Percentiles rank a stretch among this genome's conserved stretches.
phyloP scores from a whole-genome alignment of 192 early-diverging fungal species.

The Podochytrium sp. region DNA sequence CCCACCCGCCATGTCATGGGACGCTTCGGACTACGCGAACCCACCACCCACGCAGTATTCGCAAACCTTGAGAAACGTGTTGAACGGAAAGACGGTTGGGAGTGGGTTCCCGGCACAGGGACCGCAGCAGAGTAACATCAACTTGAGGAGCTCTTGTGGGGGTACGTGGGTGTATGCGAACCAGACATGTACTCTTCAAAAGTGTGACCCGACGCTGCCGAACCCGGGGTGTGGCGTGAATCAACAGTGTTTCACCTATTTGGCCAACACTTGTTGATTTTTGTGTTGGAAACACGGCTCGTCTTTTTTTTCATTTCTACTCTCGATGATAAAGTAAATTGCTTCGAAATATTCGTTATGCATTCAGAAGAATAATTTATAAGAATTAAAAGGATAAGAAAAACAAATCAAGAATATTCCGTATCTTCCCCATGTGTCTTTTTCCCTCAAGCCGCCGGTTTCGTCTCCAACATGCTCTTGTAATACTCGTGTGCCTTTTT shows the following conservation, averaged over 20 bases:
- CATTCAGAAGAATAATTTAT: background rate
- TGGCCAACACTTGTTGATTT: background rate
- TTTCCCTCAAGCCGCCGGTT: conserved; percentile 15
- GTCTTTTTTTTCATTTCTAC: background rate
- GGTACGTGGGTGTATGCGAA: conserved; percentile 16
- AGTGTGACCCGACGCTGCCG: background rate
- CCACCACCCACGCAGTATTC: conserved; percentile 8
- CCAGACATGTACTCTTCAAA: background rate
- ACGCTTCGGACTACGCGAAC: background rate
- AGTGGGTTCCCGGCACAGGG: conserved; percentile 24
- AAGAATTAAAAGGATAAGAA: background rate
- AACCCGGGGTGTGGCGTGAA: background rate
- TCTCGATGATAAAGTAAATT: background rate
- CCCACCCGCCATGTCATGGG: conserved; percentile 8
- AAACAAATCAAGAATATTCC: background rate
- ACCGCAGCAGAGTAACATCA: background rate
- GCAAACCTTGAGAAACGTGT: conserved; percentile 10
- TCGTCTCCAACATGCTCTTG: conserved; percentile 45
- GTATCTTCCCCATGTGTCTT: background rate
- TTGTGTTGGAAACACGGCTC: background rate
- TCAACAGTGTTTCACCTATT: background rate
- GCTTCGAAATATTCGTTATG: background rate
- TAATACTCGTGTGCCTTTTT: conserved; percentile 49
- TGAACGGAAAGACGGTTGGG: conserved; percentile 11
- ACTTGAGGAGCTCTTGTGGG: background rate